phyloP scores from a whole-genome alignment of 305 asterid species.

The Fraxinus ornus region DNA sequence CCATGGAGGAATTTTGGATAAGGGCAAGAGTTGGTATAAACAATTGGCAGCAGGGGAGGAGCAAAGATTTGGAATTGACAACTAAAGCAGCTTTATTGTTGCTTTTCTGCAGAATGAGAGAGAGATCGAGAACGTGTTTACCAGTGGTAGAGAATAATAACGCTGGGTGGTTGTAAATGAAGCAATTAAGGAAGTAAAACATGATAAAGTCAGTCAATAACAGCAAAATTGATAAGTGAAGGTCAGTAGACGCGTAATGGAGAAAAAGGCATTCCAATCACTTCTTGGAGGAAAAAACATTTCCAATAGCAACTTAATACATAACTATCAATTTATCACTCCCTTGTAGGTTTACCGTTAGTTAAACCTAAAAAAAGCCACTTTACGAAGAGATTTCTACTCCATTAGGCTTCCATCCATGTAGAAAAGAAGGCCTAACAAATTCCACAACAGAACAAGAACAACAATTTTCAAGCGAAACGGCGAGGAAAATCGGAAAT shows the following conservation, averaged over 20 bases:
- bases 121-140: not conserved
- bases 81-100: not conserved
- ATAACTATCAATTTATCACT: not conserved
- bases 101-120: not conserved
- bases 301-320: not conserved
- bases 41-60: not conserved
- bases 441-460: not conserved
- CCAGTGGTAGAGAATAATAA: not conserved
- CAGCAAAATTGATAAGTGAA: not conserved
- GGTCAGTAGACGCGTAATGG: not conserved
- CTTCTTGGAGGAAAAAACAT: not conserved
- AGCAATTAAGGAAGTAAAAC: not conserved
- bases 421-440: not conserved
- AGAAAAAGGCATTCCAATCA: not conserved
- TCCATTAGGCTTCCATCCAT: not conserved
- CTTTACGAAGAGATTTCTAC: not conserved
- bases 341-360: not conserved
- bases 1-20: not conserved
- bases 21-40: not conserved
- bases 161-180: not conserved
- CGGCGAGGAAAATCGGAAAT: not conserved
- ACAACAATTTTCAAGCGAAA: not conserved
- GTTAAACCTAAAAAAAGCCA: not conserved
- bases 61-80: not conserved
- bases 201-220: not conserved